Conservation (phyloP, 2,329 filamentous ascomycete genomes). For the Talaromyces rugulosus region DNA sequence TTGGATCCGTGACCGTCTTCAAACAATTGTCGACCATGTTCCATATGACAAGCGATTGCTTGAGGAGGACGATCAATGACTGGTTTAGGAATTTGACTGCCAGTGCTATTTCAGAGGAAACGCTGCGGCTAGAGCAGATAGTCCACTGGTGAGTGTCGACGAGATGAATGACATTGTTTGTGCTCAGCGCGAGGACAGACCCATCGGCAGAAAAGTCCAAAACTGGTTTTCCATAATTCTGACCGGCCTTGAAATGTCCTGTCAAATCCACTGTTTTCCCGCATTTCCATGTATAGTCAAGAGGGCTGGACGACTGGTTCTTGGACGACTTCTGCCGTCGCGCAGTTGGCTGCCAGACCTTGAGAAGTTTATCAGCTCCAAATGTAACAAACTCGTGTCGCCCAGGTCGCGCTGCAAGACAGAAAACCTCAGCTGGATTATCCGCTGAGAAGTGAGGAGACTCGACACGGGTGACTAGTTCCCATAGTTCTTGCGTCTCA, state of each 20-base stretch:
- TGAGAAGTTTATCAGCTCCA: conserved; percentile 72
- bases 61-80: conserved; percentile 70
- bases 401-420: conserved; percentile 66
- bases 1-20: conserved; percentile 55
- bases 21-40: conserved; percentile 77
- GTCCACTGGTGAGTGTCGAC: conserved; percentile 68
- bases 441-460: conserved; percentile 65
- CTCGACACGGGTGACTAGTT: conserved; percentile 78
- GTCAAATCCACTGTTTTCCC: conserved; percentile 49
- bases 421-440: conserved; percentile 59
- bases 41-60: conserved; percentile 67
- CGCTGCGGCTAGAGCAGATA: conserved; percentile 63
- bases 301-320: conserved; percentile 46
- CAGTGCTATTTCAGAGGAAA: conserved; percentile 60
- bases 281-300: conserved; percentile 71
- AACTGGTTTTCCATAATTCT: not conserved
- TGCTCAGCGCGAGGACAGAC: conserved; percentile 67
- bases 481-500: conserved; percentile 55
- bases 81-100: conserved; percentile 68
- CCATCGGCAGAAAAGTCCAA: conserved; percentile 80
- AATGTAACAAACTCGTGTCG: conserved; percentile 75
- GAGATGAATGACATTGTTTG: conserved; percentile 61
- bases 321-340: conserved; percentile 65
- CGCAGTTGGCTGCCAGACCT: conserved; percentile 74
- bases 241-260: conserved; percentile 50